phyloP scores from a whole-genome alignment of 2,329 filamentous ascomycete species.

The Aspergillus cejpii region DNA sequence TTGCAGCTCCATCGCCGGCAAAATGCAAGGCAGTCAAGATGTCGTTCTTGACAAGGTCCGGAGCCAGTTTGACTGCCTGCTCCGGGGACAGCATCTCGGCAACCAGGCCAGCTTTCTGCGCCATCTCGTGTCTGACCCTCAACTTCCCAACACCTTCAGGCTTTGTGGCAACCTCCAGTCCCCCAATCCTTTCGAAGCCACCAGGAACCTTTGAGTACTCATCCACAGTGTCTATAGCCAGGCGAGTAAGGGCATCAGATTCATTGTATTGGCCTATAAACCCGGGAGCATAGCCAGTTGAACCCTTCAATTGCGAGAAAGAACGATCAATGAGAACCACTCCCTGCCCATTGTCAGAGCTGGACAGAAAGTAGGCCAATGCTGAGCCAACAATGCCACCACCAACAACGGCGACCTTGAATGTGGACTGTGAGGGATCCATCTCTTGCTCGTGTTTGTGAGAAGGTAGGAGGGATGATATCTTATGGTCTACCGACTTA shows the following conservation, averaged over 20 bases:
- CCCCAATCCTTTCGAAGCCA: constrained; percentile 24
- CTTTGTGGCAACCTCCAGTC: constrained; percentile 23
- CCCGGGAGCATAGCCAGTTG: constrained; percentile 31
- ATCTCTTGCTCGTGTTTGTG: not conserved
- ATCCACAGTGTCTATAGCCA: constrained; percentile 27
- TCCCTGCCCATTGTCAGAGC: constrained; percentile 7
- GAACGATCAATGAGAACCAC: constrained; percentile 26
- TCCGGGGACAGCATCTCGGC: constrained; percentile 22
- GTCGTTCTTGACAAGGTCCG: constrained; percentile 24
- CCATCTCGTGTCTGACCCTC: constrained; percentile 14
- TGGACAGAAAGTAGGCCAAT: constrained; percentile 28
- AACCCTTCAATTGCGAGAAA: constrained; percentile 22
- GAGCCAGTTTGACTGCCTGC: constrained; percentile 20
- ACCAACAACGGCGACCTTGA: constrained; percentile 23
- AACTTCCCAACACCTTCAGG: constrained; percentile 16
- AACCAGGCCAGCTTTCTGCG: constrained; percentile 19
- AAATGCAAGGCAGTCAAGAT: constrained; percentile 21
- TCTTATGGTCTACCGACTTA: not conserved
- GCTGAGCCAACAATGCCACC: constrained; percentile 34
- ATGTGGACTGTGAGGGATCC: not conserved
- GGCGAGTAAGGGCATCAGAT: constrained; percentile 24
- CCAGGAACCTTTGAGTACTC: constrained; percentile 26
- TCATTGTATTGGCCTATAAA: constrained; percentile 35
- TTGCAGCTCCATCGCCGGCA: constrained; percentile 25
- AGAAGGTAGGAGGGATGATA: not conserved